Base-by-base conservation (phyloP, 805 yeast genomes). In the Hanseniaspora thailandica region DNA sequence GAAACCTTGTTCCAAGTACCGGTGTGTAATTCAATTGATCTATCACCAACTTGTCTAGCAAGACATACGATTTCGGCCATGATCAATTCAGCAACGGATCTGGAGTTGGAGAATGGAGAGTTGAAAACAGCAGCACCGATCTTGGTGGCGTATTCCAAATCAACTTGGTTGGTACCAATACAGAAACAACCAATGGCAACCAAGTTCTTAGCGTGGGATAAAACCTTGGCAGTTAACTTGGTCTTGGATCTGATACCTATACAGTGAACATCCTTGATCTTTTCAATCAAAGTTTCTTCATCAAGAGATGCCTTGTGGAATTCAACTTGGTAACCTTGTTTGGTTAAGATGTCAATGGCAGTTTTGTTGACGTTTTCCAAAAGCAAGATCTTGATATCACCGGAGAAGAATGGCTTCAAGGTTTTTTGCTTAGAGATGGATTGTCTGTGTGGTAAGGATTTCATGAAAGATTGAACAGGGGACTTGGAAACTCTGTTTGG, bases 171-270 rank as follows among this genome's bases (percentile, higher is more conserved):
- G 57, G 97, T 93, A 64, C 98, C 98, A 61, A 93, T 93, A 77
- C 98, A 93, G 84, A 93, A 93, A 74, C 98, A 93, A 55, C 98
- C 98, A 69, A 93, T 75, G 31, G 80, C 89, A 26, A 85, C 85
- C 69, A 93, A 76, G 73, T 90, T 86, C 68, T 82, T 84, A 55
- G 98, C 98, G 62, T 85, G 86, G 58, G 78, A 74, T 62, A 93
- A 75, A 28, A 93, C 81, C 50, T 80, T 80, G 60, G 78, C 83
- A 39, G 88, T 86, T 65, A 93, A 75, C 69, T 81, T 85, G 49
- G 98, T 93, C 76, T 93, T 93, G 56, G 97, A 93, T 75, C 98
- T 86, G 66, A 93, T 89, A 71, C 98, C 98, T 65, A 93, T 81
- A 56, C 96, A 98, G 67, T 93, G 97, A 50, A 87, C 96, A 61